phyloP scores from a whole-genome alignment of 768 basidiomycete genomes.

The Pleurotus salmoneostramineus region DNA sequence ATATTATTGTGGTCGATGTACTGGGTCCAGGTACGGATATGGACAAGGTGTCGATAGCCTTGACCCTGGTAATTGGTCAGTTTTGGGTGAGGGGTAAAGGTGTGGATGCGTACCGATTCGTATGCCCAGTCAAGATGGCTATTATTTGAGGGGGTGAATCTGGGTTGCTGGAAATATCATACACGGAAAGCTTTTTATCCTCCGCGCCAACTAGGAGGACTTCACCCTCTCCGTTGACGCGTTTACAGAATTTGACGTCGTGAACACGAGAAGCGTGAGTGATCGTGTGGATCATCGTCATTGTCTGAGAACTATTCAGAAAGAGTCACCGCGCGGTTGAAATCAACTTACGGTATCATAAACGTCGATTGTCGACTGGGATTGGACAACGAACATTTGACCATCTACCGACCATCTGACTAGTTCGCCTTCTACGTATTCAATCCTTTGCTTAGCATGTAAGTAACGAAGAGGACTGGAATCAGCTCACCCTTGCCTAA shows the following conservation, averaged over 20 bases:
- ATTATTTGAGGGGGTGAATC: conserved; percentile 50
- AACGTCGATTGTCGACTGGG: conserved; percentile 71
- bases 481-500: conserved; percentile 71
- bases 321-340: background rate
- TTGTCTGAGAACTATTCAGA: conserved; percentile 49
- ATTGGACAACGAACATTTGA: conserved; percentile 75
- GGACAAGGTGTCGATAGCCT: conserved; percentile 66
- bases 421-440: conserved; percentile 76
- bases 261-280: conserved; percentile 82
- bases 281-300: conserved; percentile 72
- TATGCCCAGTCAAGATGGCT: conserved; percentile 75
- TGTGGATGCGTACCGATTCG: conserved; percentile 64
- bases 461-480: background rate
- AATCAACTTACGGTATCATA: conserved; percentile 64
- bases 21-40: conserved; percentile 49
- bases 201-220: conserved; percentile 83
- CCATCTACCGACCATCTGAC: conserved; percentile 86
- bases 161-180: conserved; percentile 50
- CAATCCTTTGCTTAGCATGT: background rate
- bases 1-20: conserved; percentile 51
- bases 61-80: conserved; percentile 50
- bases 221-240: conserved; percentile 54
- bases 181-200: conserved; percentile 83
- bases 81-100: background rate
- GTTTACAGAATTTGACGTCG: conserved; percentile 71